These are phyloP conservation scores for Candida berthetii DNA, from an alignment of 805 yeast species.

Conservation along the genomic window DNA sequence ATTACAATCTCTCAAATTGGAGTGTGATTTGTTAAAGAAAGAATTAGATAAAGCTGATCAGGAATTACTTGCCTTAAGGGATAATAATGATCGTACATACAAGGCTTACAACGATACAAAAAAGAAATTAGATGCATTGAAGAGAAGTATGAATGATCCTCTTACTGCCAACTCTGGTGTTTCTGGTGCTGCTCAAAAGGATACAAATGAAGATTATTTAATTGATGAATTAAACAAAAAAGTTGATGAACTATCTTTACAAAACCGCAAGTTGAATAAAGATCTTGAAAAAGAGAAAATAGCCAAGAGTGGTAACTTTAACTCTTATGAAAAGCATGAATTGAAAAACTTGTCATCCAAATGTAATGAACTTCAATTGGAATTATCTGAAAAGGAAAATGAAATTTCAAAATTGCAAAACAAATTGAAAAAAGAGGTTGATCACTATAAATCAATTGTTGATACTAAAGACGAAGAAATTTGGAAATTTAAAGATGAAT, in stretches of 20 bases:
- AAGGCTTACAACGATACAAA: constrained; percentile 14
- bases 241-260: constrained; percentile 18
- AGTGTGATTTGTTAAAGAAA: constrained; percentile 18
- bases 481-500: constrained; percentile 24
- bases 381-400: constrained; percentile 16
- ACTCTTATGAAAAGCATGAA: constrained; percentile 28
- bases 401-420: constrained; percentile 12
- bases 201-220: constrained; percentile 18
- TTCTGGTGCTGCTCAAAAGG: neutral
- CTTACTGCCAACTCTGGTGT: constrained; percentile 4
- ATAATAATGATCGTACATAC: constrained; percentile 24
- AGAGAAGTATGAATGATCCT: constrained; percentile 1
- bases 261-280: constrained; percentile 18
- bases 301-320: constrained; percentile 7
- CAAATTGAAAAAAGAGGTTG: constrained; percentile 16
- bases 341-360: constrained; percentile 29
- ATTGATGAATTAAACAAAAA: constrained; percentile 21
- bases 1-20: constrained; percentile 18
- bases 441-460: constrained; percentile 15
- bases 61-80: constrained; percentile 17
- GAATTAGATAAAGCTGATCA: constrained; percentile 15
- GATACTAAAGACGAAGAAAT: constrained; percentile 31
- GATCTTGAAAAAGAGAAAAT: constrained; percentile 27
- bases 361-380: constrained; percentile 25
- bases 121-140: constrained; percentile 2